Evolutionary conservation across 768 basidiomycete species (phyloP), one percentile per base, ranked within the genome.

Genomic region (Leucosporidium creatinivorum): DNA sequence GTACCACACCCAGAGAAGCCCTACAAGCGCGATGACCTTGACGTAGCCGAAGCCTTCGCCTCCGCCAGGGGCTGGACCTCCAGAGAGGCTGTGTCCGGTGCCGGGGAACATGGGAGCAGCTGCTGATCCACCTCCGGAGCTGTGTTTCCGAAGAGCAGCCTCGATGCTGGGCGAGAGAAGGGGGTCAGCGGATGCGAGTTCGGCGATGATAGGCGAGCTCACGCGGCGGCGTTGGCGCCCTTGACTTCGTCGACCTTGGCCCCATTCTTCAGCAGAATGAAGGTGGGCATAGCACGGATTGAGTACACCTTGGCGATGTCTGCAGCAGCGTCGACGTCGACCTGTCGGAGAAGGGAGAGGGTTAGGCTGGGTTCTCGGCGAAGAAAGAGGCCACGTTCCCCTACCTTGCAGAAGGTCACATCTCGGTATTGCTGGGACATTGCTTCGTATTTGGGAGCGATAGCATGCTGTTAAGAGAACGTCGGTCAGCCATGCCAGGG

Each of bases 271-370:
- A 77, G 76, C 39, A 77, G 77, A 39, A 76, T 65, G 73, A 81
- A 81, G 7, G 80, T 81, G 12, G 80, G 80, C 80, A 81, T 81
- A 39, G 78, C 77, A 47, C 74, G 66, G 67, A 80, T 76, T 15
- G 62, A 67, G 49, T 74, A 75, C 28, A 75, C 73, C 39, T 75
- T 49, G 26, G 78, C 75, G 66, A 80, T 70, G 48, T 79, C 77
- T 54, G 72, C 73, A 30, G 77, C 58, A 7, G 58, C 58, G 30
- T 61, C 48, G 17, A 61, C 60, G 30, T 61, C 39, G 10, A 47
- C 36, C 36, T 58, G 33, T 9, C 1, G 39, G 23, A 44, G 58
- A 36, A 9, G 30, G n/a, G 36, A 15, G 25, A 39, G n/a, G 19
- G 23, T 58, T 39, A 58, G 58, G 39, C 10, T 15, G 39, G 39